Evolutionary conservation across 129 eudicot species (phyloP), one percentile per base, ranked within the genome.

Genomic region (carrot (Daucus carota)): DNA sequence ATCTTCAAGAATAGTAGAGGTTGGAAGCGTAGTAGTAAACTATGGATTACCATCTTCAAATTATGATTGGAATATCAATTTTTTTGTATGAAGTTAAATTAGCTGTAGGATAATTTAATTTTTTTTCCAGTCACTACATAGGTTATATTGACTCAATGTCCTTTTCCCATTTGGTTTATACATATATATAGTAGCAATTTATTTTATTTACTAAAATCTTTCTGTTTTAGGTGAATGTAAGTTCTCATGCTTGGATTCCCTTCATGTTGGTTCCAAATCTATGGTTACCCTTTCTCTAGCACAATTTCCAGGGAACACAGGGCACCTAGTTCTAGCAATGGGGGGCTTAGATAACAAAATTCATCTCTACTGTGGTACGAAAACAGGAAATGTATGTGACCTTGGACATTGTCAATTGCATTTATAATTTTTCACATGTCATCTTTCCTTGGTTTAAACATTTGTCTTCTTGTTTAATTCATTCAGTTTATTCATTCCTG

Each of bases 271-370:
- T 80, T 75, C 84, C 80, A 94, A 94, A 85, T 85, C 99, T 29
- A 89, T 91, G 99, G 97, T 91, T 83, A 85, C 99, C 66, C 92
- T 94, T 76, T 86, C 97, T 33, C 82, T 94, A 75, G 88, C 88
- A 48, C 90, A 91, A 81, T 80, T 94, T 77, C 93, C 93, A 59
- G 93, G 92, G 79, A 85, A 79, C 79, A 45, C 78, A 14, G 74
- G 90, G 45, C 96, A 88, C 72, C 74, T 94, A 34, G 84, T 85
- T 74, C 78, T 94, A 47, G 97, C 99, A 68, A 89, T 85, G 94
- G 99, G 96, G 4, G 97, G 99, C 77, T 83, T 91, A 73, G 97
- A 94, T 85, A 94, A 91, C 90, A 94, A 94, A 83, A 84, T 94
- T 66, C 97, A 94, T 84, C 85, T 94, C 34, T 94, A 91, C 81